phyloP scores from a whole-genome alignment of 352 stramenopile species.

The Peronosclerospora sorghi region DNA sequence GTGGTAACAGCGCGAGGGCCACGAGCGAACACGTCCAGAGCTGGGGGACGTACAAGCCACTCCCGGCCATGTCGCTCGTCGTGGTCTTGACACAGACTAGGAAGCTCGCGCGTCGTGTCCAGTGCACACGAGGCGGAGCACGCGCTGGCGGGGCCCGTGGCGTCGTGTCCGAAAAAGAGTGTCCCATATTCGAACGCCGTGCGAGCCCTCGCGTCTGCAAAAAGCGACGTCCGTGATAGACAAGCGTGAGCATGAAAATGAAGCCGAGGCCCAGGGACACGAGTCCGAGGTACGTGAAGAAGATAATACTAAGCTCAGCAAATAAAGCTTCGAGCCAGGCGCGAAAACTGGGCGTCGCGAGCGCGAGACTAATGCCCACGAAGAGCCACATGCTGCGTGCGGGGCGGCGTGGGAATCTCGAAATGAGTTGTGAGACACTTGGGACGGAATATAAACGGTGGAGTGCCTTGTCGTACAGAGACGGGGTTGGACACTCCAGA shows the following conservation, averaged over 20 bases:
- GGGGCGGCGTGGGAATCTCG: conserved; percentile 11
- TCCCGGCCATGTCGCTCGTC: conserved; percentile 29
- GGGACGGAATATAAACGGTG: no score
- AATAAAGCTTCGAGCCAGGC: conserved; percentile 46
- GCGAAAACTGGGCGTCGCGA: conserved; percentile 44
- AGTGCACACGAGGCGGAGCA: conserved; percentile 20
- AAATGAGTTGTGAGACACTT: no score
- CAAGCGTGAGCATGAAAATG: conserved; percentile 26
- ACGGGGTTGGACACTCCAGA: no score
- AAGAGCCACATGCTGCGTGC: conserved; percentile 46
- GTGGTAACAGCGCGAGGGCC: conserved; percentile 29
- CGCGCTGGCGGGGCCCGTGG: conserved; percentile 1
- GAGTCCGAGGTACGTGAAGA: conserved; percentile 42
- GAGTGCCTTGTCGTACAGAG: no score
- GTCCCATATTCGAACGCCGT: not conserved
- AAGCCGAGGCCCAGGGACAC: conserved; percentile 14
- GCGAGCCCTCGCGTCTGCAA: conserved; percentile 12
- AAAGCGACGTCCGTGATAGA: conserved; percentile 15
- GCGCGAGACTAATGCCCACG: conserved; percentile 33
- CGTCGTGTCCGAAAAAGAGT: not conserved
- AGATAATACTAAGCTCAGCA: conserved; percentile 48
- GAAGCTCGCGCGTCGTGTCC: conserved; percentile 14
- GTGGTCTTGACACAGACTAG: conserved; percentile 27
- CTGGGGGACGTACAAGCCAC: conserved; percentile 29
- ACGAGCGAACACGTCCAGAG: conserved; percentile 31